phyloP scores from a whole-genome alignment of 305 asterid genomes.

The Fraxinus ornus region DNA sequence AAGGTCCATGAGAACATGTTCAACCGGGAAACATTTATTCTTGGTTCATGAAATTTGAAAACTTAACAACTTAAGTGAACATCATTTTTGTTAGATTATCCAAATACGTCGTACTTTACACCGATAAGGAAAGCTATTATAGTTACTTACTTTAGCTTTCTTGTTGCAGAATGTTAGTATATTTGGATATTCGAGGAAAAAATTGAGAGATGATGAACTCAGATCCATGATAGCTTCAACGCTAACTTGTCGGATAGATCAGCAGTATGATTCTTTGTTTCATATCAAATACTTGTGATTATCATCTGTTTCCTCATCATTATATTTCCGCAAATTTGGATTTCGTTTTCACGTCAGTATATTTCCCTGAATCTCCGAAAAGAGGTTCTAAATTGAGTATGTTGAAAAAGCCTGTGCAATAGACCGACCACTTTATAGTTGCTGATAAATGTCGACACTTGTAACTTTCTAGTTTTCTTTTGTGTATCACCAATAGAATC shows the following conservation, averaged over 20 bases:
- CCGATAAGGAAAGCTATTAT: not conserved
- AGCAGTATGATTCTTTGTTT: constrained; percentile 37
- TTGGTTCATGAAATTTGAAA: not conserved
- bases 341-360: not conserved
- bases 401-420: not conserved
- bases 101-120: not conserved
- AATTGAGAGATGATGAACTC: constrained; percentile 40
- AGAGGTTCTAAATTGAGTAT: not conserved
- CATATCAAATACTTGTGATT: constrained; percentile 8
- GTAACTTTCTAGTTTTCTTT: not conserved
- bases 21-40: not conserved
- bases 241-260: constrained; percentile 52
- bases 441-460: not conserved
- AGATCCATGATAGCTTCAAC: constrained; percentile 49
- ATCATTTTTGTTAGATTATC: constrained; percentile 4
- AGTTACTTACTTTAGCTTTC: constrained; percentile 16
- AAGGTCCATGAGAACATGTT: not conserved
- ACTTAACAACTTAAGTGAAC: not conserved
- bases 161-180: constrained; percentile 39
- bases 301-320: not conserved
- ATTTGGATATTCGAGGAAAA: constrained; percentile 49
- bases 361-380: not conserved
- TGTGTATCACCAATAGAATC: not conserved
- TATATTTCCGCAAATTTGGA: not conserved
- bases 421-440: not conserved